These are phyloP conservation scores for Babesia bigemina DNA, from an alignment of 169 alveolate genomes.

Conservation along the genomic window DNA sequence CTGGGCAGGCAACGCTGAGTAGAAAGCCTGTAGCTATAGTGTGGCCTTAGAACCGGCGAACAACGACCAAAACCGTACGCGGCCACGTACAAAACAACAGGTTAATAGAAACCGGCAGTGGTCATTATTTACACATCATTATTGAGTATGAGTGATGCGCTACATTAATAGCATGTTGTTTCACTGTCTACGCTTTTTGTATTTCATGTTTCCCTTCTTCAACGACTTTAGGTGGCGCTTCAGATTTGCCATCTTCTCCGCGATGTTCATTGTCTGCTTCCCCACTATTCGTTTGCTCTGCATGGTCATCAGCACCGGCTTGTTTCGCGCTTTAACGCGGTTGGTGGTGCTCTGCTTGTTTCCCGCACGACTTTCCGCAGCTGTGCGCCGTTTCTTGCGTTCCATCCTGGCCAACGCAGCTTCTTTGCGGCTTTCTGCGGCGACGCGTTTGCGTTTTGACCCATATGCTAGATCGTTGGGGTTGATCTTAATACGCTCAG, in stretches of 20 bases:
- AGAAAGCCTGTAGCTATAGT: too few relatives aligned
- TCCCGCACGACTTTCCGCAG: constrained; percentile 54
- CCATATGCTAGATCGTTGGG: constrained; percentile 33
- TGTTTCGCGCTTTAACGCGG: constrained; percentile 71
- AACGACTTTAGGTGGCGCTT: constrained; percentile 60
- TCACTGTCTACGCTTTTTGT: constrained; percentile 55
- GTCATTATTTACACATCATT: too few relatives aligned
- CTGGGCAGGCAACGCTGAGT: too few relatives aligned
- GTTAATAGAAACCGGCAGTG: too few relatives aligned
- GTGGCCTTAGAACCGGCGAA: too few relatives aligned
- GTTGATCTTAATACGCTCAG: constrained; percentile 16
- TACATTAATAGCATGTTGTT: too few relatives aligned
- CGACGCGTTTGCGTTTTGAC: constrained; percentile 21
- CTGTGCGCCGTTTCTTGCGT: constrained; percentile 13
- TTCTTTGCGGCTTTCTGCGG: constrained; percentile 25
- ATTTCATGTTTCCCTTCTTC: constrained; percentile 44
- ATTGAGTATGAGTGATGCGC: too few relatives aligned
- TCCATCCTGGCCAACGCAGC: constrained; percentile 30
- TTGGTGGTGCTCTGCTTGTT: constrained; percentile 77
- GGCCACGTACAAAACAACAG: too few relatives aligned
- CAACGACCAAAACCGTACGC: too few relatives aligned
- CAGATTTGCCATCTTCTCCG: constrained; percentile 40
- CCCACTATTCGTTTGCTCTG: constrained; percentile 53
- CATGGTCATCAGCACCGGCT: constrained; percentile 78
- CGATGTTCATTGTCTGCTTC: constrained; percentile 30